Evolutionary conservation across 306 rosid genomes (phyloP).

Genomic region (Amphicarpaea edgeworthii): DNA sequence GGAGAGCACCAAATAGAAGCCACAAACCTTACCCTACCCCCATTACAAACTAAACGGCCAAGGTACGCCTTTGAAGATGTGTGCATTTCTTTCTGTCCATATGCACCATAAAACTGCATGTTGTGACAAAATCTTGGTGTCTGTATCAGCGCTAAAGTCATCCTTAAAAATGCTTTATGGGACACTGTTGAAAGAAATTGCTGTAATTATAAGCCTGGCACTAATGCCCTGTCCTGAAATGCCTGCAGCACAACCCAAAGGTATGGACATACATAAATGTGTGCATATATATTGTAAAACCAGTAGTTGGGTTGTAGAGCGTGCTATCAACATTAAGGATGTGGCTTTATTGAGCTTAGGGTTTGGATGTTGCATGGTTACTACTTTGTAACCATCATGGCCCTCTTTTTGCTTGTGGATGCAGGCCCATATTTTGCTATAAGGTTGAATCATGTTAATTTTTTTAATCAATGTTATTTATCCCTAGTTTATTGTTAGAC

Average conservation of each 20-base stretch:
- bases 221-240: constrained; percentile 29
- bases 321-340: constrained; percentile 22
- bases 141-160: neutral
- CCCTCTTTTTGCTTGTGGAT: constrained; percentile 11
- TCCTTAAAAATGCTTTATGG: constrained; percentile 2
- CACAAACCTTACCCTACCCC: neutral
- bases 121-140: neutral
- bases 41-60: neutral
- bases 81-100: neutral
- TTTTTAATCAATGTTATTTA: constrained; percentile 14
- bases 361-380: constrained; percentile 5
- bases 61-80: neutral
- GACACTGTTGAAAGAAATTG: constrained; percentile 11
- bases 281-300: constrained; percentile 14
- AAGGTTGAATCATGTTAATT: neutral
- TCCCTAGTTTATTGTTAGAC: constrained; percentile 9
- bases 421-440: constrained; percentile 9
- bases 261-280: neutral
- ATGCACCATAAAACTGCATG: neutral
- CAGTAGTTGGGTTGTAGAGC: constrained; percentile 16
- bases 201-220: constrained; percentile 6
- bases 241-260: constrained; percentile 18
- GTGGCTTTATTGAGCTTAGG: constrained; percentile 23
- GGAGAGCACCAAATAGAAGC: constrained; percentile 1
- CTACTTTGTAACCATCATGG: constrained; percentile 8